A percentile compares a stretch with the other conserved stretches of the same genome.
These are phyloP conservation scores for Trichoderma citrinoviride DNA, from an alignment of 2,329 filamentous ascomycete species.

Conservation along the genomic window DNA sequence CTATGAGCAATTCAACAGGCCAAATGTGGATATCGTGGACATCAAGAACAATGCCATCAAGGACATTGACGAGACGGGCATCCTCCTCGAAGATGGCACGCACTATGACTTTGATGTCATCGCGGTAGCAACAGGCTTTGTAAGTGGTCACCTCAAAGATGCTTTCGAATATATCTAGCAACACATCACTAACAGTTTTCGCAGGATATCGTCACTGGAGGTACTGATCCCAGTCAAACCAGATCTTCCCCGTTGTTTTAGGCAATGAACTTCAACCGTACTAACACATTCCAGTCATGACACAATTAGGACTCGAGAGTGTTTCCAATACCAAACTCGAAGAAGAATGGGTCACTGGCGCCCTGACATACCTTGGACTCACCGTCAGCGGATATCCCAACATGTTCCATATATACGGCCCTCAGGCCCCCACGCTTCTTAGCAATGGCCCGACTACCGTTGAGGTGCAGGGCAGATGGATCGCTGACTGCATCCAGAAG, in stretches of 20 bases:
- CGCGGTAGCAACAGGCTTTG: constrained; percentile 47
- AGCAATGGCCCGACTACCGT: constrained; percentile 55
- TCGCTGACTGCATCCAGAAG: constrained; percentile 49
- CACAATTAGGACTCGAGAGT: constrained; percentile 44
- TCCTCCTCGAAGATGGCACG: constrained; percentile 41
- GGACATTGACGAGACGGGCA: constrained; percentile 42
- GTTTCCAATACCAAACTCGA: constrained; percentile 39
- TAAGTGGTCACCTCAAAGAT: constrained; percentile 28
- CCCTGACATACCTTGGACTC: constrained; percentile 45
- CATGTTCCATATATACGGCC: constrained; percentile 54
- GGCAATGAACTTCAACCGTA: too few relatives aligned
- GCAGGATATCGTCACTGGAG: constrained; percentile 13
- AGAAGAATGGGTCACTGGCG: constrained; percentile 43
- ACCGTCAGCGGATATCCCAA: constrained; percentile 47
- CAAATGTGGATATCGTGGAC: constrained; percentile 43
- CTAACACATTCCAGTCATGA: constrained; percentile 37
- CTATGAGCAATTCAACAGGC: constrained; percentile 48
- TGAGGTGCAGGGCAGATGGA: constrained; percentile 57
- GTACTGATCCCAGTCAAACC: neutral
- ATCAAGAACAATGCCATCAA: constrained; percentile 42
- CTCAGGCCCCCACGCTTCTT: constrained; percentile 55
- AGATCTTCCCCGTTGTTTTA: neutral
- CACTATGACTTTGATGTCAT: constrained; percentile 45
- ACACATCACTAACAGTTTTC: neutral
- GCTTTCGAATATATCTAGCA: too few relatives aligned